Conservation (phyloP, 805 yeast species). For the Danielozyma ontarioensis region DNA sequence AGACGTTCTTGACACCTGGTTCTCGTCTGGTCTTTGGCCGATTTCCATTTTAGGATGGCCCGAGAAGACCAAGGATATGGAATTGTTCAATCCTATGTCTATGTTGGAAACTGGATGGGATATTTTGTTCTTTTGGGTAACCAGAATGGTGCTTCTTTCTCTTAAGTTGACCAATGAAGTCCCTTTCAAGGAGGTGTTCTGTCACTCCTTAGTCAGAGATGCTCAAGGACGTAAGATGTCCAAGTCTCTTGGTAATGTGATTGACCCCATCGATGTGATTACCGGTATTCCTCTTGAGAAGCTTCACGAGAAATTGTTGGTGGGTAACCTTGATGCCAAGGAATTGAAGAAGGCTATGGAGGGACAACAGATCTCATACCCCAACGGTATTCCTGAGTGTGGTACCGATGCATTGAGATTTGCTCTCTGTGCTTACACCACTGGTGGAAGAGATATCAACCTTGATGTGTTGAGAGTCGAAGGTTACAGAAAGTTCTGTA, state of each 20-base stretch:
- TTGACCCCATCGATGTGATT: slow-evolving; percentile 94
- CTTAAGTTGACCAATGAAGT: slow-evolving; percentile 83
- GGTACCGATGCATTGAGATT: slow-evolving; percentile 98
- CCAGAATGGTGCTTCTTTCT: slow-evolving; percentile 92
- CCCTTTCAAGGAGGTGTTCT: slow-evolving; percentile 95
- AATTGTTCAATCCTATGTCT: slow-evolving; percentile 81
- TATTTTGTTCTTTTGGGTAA: slow-evolving; percentile 97
- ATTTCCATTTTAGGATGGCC: slow-evolving; percentile 98
- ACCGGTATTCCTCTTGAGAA: slow-evolving; percentile 76
- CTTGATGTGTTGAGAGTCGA: slow-evolving; percentile 94
- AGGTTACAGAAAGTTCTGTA: slow-evolving; percentile 99
- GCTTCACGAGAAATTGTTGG: slow-evolving; percentile 68
- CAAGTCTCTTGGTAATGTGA: slow-evolving; percentile 92
- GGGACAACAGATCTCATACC: slow-evolving; percentile 88
- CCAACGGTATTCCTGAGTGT: slow-evolving; percentile 97
- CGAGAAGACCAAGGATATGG: slow-evolving; percentile 64
- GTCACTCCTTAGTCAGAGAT: slow-evolving; percentile 97
- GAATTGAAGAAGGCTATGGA: slow-evolving; percentile 82
- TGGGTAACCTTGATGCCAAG: slow-evolving; percentile 84
- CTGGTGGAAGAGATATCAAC: slow-evolving; percentile 98
- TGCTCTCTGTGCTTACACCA: slow-evolving; percentile 96
- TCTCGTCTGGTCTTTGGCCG: slow-evolving; percentile 98
- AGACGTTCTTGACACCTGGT: slow-evolving; percentile 98
- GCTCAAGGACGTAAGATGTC: slow-evolving; percentile 99
- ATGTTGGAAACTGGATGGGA: slow-evolving; percentile 99